Conservation (phyloP, 805 yeast genomes). For the Alloascoidea africana region DNA sequence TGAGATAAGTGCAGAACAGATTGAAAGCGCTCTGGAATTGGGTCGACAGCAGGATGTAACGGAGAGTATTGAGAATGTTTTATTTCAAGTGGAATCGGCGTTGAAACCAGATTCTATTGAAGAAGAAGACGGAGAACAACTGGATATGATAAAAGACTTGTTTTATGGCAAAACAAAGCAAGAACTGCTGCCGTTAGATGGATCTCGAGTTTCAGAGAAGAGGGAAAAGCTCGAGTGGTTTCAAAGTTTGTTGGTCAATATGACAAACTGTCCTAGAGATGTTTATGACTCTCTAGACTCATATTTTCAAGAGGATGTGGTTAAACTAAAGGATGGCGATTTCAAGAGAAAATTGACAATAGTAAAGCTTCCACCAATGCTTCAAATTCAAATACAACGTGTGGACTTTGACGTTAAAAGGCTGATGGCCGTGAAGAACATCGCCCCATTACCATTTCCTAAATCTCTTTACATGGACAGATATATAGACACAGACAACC, state of each 20-base stretch:
- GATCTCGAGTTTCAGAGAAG: constrained; percentile 23
- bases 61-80: constrained; percentile 89
- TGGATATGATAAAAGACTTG: constrained; percentile 62
- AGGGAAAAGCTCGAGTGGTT: constrained; percentile 53
- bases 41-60: constrained; percentile 97
- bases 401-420: constrained; percentile 74
- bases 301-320: constrained; percentile 58
- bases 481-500: constrained; percentile 51
- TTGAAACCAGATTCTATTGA: constrained; percentile 52
- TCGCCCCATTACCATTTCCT: constrained; percentile 69
- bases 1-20: neutral
- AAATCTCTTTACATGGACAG: constrained; percentile 76
- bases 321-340: constrained; percentile 50
- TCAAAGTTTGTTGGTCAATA: constrained; percentile 67
- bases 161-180: constrained; percentile 84
- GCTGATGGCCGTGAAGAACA: constrained; percentile 65
- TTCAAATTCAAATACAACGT: constrained; percentile 89
- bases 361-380: constrained; percentile 56
- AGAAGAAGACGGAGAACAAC: constrained; percentile 56
- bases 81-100: constrained; percentile 83
- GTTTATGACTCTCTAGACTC: constrained; percentile 84
- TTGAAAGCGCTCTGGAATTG: constrained; percentile 24
- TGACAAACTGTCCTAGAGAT: constrained; percentile 78
- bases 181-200: constrained; percentile 27
- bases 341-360: constrained; percentile 65